Conservation (phyloP, 1,284 basidiomycete species). For the Hypsizygus ulmarius region DNA sequence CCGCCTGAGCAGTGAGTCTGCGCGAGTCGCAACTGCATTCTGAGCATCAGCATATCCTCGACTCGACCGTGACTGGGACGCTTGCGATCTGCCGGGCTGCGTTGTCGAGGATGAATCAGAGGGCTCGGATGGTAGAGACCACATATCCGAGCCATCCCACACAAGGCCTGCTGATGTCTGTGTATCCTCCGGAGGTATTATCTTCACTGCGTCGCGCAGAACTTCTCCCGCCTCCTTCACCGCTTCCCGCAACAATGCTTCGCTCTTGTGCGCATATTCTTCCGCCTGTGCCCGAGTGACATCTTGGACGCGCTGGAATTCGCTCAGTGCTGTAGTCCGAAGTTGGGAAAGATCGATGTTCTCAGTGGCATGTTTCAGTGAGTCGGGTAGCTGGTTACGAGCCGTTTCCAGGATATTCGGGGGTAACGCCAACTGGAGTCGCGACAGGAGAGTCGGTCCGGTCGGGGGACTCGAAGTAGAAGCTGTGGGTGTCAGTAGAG, state of each 20-base stretch:
- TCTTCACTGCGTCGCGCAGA: slow-evolving; percentile 82
- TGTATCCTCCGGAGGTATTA: slow-evolving; percentile 75
- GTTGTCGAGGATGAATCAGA: slow-evolving; percentile 21
- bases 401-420: slow-evolving; percentile 70
- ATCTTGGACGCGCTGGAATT: slow-evolving; percentile 73
- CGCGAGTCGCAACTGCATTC: slow-evolving; percentile 65
- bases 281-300: slow-evolving; percentile 76
- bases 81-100: slow-evolving; percentile 9
- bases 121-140: slow-evolving; percentile 56
- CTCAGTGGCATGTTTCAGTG: slow-evolving; percentile 58
- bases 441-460: slow-evolving; percentile 58
- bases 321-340: slow-evolving; percentile 60
- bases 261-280: slow-evolving; percentile 80
- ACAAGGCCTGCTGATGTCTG: slow-evolving; percentile 39
- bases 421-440: slow-evolving; percentile 68
- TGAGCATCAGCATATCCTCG: slow-evolving; percentile 39
- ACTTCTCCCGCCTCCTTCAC: slow-evolving; percentile 75
- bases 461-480: slow-evolving; percentile 21
- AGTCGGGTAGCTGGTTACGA: slow-evolving; percentile 64
- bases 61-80: slow-evolving; percentile 8
- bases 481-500: slow-evolving; percentile 1
- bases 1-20: slow-evolving; percentile 73
- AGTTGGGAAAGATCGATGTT: slow-evolving; percentile 68
- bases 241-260: slow-evolving; percentile 66
- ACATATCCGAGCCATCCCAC: slow-evolving; percentile 85